Evolutionary conservation across 2,329 filamentous ascomycete species (phyloP), one percentile per base, ranked within the genome.

Genomic region (Pseudocercospora pini-densiflorae): DNA sequence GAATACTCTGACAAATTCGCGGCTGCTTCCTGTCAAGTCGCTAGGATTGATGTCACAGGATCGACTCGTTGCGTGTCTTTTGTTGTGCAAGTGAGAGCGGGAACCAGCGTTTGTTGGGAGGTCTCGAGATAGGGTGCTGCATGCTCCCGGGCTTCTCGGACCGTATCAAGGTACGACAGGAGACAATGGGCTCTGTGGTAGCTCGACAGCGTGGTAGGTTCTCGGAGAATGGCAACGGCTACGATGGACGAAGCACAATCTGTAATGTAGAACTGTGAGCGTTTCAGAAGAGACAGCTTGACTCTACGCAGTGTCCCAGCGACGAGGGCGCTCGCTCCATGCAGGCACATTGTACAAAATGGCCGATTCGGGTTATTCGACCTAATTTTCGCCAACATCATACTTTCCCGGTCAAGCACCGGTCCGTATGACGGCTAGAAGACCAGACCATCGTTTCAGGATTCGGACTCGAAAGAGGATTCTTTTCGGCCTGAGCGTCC

Each of bases 1-100:
- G 61, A 31, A 7, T 43, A 57, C 29, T 31, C 61, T 71, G 69
- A 71, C 69, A 71, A 70, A 70, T 70, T 65, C 21, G 31, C 60
- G 51, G 57, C 45, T 59, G 21, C 40, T 61, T 54, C 64, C 59
- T 33, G 54, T 36, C 45, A 27, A 62, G 58, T 49, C 45, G 47
- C 45, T n/a, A 45, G 19, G 36, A 43, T 54, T 24, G 27, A 68
- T 53, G 61, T 62, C 67, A 69, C 62, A 59, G 59, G 67, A 61
- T 59, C 64, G 60, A 36, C 58, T 12, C 29, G 27, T 54, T 66
- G 63, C 60, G 59, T 61, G 54, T 62, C 61, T 59, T 62, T 61
- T 59, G 64, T 70, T 47, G 55, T 55, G 68, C 69, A 65, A 65
- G 57, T 63, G 68, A 61, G 45, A 24, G 55, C 62, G 66, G 66